Evolutionary conservation across 1,284 basidiomycete genomes (phyloP), one percentile per base, ranked within the genome.

Genomic region (Naganishia cerealis): DNA sequence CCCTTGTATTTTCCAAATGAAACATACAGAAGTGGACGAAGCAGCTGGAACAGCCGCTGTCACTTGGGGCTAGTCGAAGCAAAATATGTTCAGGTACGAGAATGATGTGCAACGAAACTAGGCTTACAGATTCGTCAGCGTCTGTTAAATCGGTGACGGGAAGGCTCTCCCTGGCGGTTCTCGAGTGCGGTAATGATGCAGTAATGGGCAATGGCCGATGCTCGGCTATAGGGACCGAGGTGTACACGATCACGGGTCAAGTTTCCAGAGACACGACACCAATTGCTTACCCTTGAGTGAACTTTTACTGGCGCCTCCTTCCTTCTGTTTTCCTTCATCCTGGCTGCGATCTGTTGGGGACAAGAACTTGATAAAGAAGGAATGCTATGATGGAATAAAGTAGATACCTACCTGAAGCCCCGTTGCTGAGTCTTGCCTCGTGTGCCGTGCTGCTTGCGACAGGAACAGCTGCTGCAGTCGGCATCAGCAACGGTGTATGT

Each of bases 1-100:
- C 26, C 40, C 38, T 26, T 38, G 16, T 15, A 33, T 26, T n/a
- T 13, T 40, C 15, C 36, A 15, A n/a, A 24, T 50, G 24, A 40
- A 54, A 63, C 61, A 63, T 63, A 63, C 61, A 54, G 61, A 63
- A 54, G 50, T 18, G 50, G 61, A 38, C 13, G 61, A 38, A 9
- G 38, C 50, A 18, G 26, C 39, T 13, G 61, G 21, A 15, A 52
- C 15, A 21, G 46, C 46, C 21, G 46, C 21, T 13, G 46, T 24
- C 46, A 8, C 39, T 33, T 24, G 24, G 12, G 50, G 16, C 58
- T 61, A 24, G 43, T 12, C 42, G n/a, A 21, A n/a, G 7, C 46
- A 24, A 42, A 16, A 13, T 16, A 40, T 36, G 42, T 42, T 63
- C 61, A 63, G 61, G 50, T 13, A 39, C 21, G 9, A 10, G 9